Base-by-base conservation (phyloP, 2,329 filamentous ascomycete species). In the Pseudogymnoascus sp. region DNA sequence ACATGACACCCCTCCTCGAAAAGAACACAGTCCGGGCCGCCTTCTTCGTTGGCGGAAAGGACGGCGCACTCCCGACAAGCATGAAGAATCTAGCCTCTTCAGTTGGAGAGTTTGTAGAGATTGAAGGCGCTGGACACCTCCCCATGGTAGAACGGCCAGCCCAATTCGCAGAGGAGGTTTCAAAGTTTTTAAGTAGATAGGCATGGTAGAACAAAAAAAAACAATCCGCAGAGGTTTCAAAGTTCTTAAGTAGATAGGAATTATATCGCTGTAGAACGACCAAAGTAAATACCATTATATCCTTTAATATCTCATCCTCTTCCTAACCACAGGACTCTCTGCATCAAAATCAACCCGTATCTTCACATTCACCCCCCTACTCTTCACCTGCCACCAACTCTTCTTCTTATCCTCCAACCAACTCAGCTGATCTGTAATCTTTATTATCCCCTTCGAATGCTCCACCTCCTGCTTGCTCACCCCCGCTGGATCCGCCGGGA, bases 131-230 rank as follows among this genome's bases (percentile, higher is more conserved):
- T 0, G 92, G 92, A 0, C 92, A 96, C 78, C 76, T 96, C 71
- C 92, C 92, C 0, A 96, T 96, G 90, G 86, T 86, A 60, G 92
- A 96, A 76, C 83, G 85, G 68, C 87, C 90, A 0, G 76, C 79
- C 64, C 85, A 81, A 3, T 92, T 93, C 73, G 87, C 87, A 73
- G 77, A 82, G 28, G 84, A 84, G 54, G 79, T 93, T 2, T 77
- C 79, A 45, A 78, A 74, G 7, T 90, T 90, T 67, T 69, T 90
- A 5, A 13, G 11, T 34, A 34, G 31, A 31, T 31, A 31, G n/a
- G n/a, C n/a, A 31, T 31, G 10, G 28, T 31, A 31, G 28, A 31
- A 31, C n/a, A 31, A 8, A 11, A 8, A 10, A 31, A 8, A 8
- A 31, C 28, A 81, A 3, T 92, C 93, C 73, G 87, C 87, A 73